These are phyloP conservation scores for Yamadazyma atmosphaerica DNA, from an alignment of 1,139 yeast species.

Conservation along the genomic window DNA sequence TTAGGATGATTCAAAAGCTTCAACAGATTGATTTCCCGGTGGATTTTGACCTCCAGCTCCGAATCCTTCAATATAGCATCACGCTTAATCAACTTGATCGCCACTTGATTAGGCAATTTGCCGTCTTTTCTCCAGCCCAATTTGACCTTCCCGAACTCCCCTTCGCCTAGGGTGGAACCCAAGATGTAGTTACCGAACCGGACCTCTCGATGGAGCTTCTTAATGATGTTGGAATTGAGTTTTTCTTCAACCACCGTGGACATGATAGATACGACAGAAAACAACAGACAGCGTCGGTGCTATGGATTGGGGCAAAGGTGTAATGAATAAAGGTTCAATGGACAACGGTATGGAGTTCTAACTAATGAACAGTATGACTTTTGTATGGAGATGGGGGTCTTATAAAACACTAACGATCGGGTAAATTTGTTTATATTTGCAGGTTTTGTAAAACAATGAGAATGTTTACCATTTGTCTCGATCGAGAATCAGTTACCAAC, in stretches of 20 bases:
- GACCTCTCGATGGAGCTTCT: slow-evolving; percentile 49
- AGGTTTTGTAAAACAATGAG: slow-evolving; percentile 2
- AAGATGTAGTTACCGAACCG: slow-evolving; percentile 85
- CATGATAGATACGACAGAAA: neutral
- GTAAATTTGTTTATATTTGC: slow-evolving; percentile 1
- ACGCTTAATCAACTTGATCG: slow-evolving; percentile 86
- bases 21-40: slow-evolving; percentile 89
- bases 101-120: slow-evolving; percentile 78
- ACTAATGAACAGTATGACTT: too few species aligned
- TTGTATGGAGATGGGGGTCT: neutral
- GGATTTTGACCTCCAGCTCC: slow-evolving; percentile 84
- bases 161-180: slow-evolving; percentile 96
- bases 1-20: slow-evolving; percentile 84
- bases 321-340: too few species aligned
- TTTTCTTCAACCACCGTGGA: slow-evolving; percentile 10
- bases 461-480: slow-evolving; percentile 2
- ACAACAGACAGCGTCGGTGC: too few species aligned
- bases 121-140: slow-evolving; percentile 95
- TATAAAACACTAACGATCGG: too few species aligned
- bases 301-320: too few species aligned
- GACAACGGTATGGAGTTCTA: too few species aligned
- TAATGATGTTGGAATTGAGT: slow-evolving; percentile 9
- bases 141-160: slow-evolving; percentile 96
- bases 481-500: neutral
- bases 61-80: slow-evolving; percentile 83